phyloP scores from a whole-genome alignment of 371 early-diverging fungal genomes.

The Mucor piriformis region DNA sequence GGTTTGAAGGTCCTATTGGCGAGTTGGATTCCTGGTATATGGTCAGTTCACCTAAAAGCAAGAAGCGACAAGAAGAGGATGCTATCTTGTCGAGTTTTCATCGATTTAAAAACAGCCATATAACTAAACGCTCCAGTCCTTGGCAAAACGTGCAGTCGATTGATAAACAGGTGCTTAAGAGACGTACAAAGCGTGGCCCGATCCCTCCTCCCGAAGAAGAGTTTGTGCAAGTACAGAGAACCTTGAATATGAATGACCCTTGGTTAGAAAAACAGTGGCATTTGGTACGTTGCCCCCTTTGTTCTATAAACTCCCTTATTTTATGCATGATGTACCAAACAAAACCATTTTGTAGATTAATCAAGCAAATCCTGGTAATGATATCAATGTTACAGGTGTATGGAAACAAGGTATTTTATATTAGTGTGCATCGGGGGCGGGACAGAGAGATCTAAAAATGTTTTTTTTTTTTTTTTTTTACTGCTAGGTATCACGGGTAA shows the following conservation, averaged over 20 bases:
- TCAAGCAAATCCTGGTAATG: constrained; percentile 65
- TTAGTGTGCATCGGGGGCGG: too few relatives aligned
- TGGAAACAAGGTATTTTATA: constrained; percentile 89
- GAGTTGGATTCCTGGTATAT: constrained; percentile 67
- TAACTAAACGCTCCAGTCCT: constrained; percentile 4
- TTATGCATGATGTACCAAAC: neutral
- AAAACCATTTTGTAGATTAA: constrained; percentile 62
- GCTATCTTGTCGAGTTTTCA: constrained; percentile 16
- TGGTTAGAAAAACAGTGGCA: constrained; percentile 85
- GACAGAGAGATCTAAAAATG: too few relatives aligned
- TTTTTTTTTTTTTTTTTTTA: too few relatives aligned
- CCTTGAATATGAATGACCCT: constrained; percentile 71
- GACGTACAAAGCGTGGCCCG: constrained; percentile 37
- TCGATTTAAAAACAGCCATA: constrained; percentile 10
- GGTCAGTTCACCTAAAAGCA: constrained; percentile 41
- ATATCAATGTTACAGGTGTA: constrained; percentile 91
- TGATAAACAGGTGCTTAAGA: constrained; percentile 39
- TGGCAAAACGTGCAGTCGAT: constrained; percentile 28
- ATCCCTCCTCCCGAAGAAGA: constrained; percentile 26
- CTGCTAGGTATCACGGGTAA: constrained; percentile 87
- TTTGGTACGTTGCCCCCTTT: constrained; percentile 52
- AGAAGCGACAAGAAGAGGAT: constrained; percentile 23
- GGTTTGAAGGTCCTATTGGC: constrained; percentile 70
- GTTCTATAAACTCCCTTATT: neutral
- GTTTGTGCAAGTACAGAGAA: constrained; percentile 19